Evolutionary conservation across 2,329 filamentous ascomycete species (phyloP).

Genomic region (Colletotrichum sidae): DNA sequence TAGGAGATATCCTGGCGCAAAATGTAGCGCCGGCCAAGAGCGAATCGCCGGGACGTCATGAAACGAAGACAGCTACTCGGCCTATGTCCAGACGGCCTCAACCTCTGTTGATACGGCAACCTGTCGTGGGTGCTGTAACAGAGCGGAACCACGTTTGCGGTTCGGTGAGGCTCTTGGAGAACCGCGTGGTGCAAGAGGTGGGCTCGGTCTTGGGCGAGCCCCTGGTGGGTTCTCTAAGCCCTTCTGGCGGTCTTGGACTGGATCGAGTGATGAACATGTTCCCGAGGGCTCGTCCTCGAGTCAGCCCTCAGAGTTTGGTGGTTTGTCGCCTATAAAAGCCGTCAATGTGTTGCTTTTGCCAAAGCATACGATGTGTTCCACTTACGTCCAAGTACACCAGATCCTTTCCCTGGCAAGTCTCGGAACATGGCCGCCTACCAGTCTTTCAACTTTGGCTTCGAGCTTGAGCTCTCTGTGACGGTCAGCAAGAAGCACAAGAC

Average conservation of each 20-base stretch:
- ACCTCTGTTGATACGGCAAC: too few species aligned
- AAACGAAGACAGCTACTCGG: neutral
- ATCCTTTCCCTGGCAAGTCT: neutral
- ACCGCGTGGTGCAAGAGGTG: too few species aligned
- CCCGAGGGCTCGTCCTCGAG: too few species aligned
- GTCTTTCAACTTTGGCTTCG: constrained; percentile 47
- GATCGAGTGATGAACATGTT: too few species aligned
- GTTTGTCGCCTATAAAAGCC: neutral
- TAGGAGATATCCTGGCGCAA: neutral
- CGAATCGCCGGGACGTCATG: constrained; percentile 17
- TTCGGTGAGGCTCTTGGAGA: too few species aligned
- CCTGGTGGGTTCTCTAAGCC: too few species aligned
- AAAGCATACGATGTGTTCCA: neutral
- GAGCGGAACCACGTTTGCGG: too few species aligned
- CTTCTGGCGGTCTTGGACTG: too few species aligned
- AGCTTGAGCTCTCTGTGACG: constrained; percentile 52
- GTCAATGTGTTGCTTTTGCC: neutral
- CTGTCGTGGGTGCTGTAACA: too few species aligned
- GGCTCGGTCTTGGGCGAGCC: too few species aligned
- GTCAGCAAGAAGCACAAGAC: constrained; percentile 47
- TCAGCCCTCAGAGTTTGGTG: too few species aligned
- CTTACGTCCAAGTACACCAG: neutral
- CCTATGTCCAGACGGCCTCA: constrained; percentile 3
- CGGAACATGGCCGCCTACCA: constrained; percentile 18
- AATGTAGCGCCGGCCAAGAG: constrained; percentile 20